These are phyloP conservation scores for Cudoniella acicularis DNA, from an alignment of 495 filamentous ascomycete species.

Conservation along the genomic window DNA sequence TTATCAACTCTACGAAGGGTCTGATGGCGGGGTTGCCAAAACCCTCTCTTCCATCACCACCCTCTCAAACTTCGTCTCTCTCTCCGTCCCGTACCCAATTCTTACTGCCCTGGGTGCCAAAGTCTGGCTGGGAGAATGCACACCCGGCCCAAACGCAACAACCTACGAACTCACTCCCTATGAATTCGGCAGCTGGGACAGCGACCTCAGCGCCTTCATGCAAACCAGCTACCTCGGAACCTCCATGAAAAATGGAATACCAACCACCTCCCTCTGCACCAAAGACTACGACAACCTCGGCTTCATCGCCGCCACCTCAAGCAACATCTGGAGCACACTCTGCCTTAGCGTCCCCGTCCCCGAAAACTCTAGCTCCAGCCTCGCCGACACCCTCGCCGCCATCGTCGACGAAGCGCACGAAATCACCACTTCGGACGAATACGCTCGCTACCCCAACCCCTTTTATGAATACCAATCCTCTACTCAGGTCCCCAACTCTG, in stretches of 20 bases:
- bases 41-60: constrained; percentile 31
- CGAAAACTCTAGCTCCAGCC: constrained; percentile 4
- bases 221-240: constrained; percentile 43
- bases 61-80: constrained; percentile 32
- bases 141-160: constrained; percentile 32
- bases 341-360: constrained; percentile 25
- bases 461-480: constrained; percentile 36
- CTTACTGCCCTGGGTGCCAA: constrained; percentile 35
- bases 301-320: constrained; percentile 43
- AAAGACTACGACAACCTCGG: constrained; percentile 47
- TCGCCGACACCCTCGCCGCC: constrained; percentile 17
- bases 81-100: constrained; percentile 41
- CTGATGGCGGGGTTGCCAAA: constrained; percentile 35
- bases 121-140: constrained; percentile 30
- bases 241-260: constrained; percentile 29
- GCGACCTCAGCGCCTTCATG: constrained; percentile 37
- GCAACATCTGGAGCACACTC: constrained; percentile 34
- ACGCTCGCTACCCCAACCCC: constrained; percentile 40
- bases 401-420: constrained; percentile 22
- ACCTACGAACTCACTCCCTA: constrained; percentile 45
- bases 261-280: constrained; percentile 30
- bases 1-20: constrained; percentile 35
- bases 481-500: constrained; percentile 18
- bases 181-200: constrained; percentile 46
- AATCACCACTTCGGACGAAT: constrained; percentile 26